phyloP scores from a whole-genome alignment of 176 grass and related monocot genomes.

The Luzula sylvatica region DNA sequence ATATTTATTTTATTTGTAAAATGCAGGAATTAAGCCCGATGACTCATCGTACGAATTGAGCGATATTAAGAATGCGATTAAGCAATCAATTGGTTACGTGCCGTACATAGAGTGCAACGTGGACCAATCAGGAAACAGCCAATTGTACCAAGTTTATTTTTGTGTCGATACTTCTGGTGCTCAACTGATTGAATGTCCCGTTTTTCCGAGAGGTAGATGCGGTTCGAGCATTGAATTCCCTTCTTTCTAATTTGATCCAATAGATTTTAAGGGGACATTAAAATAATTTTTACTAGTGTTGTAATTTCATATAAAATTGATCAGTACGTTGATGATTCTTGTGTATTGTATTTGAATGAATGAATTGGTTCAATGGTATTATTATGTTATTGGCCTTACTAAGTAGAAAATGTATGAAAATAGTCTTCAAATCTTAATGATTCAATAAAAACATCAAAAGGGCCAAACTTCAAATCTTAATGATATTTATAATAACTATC shows the following conservation, averaged over 20 bases:
- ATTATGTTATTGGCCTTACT: too few relatives aligned
- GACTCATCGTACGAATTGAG: slow-evolving; percentile 42
- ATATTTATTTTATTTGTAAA: background rate
- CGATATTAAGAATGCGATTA: slow-evolving; percentile 38
- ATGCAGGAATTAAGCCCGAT: slow-evolving; percentile 35
- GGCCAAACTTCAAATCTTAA: too few relatives aligned
- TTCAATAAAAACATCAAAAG: too few relatives aligned
- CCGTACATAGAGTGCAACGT: slow-evolving; percentile 72
- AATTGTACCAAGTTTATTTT: slow-evolving; percentile 88
- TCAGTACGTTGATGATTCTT: too few relatives aligned
- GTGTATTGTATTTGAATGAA: too few relatives aligned
- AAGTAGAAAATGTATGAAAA: too few relatives aligned
- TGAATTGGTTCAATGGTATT: too few relatives aligned
- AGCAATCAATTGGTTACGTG: slow-evolving; percentile 24
- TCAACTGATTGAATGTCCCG: slow-evolving; percentile 53
- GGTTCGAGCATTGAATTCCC: slow-evolving; percentile 54
- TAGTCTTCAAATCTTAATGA: too few relatives aligned
- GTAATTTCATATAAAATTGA: too few relatives aligned
- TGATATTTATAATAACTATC: too few relatives aligned
- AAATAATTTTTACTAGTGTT: too few relatives aligned
- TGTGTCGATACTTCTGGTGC: slow-evolving; percentile 42
- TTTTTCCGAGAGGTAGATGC: slow-evolving; percentile 35
- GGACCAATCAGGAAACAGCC: slow-evolving; percentile 62
- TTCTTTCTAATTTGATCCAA: slow-evolving; percentile 22
- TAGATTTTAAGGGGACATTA: too few relatives aligned